Evolutionary conservation across 1,284 basidiomycete species (phyloP), one percentile per base, ranked within the genome.

Genomic region (Pholiota adiposa): DNA sequence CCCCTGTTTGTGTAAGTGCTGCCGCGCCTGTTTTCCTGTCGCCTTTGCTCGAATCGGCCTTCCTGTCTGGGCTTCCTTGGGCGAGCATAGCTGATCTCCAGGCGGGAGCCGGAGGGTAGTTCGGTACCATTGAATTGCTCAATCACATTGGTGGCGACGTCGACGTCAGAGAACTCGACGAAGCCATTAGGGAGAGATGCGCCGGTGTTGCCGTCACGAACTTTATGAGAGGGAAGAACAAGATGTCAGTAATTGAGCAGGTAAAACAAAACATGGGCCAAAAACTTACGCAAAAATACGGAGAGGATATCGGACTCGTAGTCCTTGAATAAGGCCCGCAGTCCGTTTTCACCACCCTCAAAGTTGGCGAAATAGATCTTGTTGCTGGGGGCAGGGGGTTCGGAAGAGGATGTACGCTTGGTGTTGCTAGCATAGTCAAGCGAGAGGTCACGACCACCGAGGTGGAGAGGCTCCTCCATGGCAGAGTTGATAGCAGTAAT

Each of bases 371-470:
- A 71, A 65, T 75, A 77, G 23, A 85, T 71, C n/a, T 69, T 77
- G 46, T 75, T 68, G 40, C 58, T 70, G 12, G 82, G 81, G 4
- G 59, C 48, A 43, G 46, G 12, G 18, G 43, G 23, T 3, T 40
- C 9, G 2, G 38, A 31, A 38, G 14, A n/a, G 14, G 48, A n/a
- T 11, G 48, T 27, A 1, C 14, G 14, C 16, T 46, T 38, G 51
- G 12, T 18, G 7, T 29, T 67, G 55, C 31, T 57, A 23, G 76
- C 73, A 55, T 75, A 82, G 63, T 80, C 72, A 12, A 83, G 61
- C 25, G 68, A 59, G 25, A 83, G 52, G 60, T 77, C 72, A 40
- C 83, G 77, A 60, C 78, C 80, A n/a, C 72, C 63, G 54, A 84
- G 61, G 59, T 72, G 77, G 25, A 84, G 66, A 1, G 82, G 78